Conservation (phyloP, 441 rosid species). For the Monsonia emarginata region DNA sequence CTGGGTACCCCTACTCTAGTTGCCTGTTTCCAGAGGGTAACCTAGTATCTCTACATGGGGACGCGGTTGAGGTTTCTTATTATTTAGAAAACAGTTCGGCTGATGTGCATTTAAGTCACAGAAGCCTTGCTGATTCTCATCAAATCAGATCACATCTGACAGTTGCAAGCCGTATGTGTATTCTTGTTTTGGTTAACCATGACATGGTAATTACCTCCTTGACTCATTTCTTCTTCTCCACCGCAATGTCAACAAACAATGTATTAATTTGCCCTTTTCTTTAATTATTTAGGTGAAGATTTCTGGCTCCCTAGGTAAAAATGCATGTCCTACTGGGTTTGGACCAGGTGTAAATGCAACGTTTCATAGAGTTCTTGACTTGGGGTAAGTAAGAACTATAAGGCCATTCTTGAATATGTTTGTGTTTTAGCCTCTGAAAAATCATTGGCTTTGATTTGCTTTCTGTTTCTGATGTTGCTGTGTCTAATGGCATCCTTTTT, state of each 20-base stretch:
- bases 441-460: background rate
- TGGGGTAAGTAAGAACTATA: slow-evolving; percentile 33
- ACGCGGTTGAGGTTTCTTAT: slow-evolving; percentile 46
- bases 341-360: slow-evolving; percentile 65
- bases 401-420: slow-evolving; percentile 4
- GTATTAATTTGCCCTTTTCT: slow-evolving; percentile 17
- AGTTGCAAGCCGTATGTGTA: slow-evolving; percentile 26
- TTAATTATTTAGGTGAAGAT: slow-evolving; percentile 45
- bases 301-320: slow-evolving; percentile 43
- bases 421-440: slow-evolving; percentile 3
- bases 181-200: slow-evolving; percentile 43
- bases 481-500: background rate
- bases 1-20: slow-evolving; percentile 24
- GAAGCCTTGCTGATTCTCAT: slow-evolving; percentile 21
- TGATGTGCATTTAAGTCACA: slow-evolving; percentile 20
- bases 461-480: slow-evolving; percentile 6
- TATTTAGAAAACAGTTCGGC: slow-evolving; percentile 24
- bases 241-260: slow-evolving; percentile 11
- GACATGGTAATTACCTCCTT: slow-evolving; percentile 40
- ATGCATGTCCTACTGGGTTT: slow-evolving; percentile 56
- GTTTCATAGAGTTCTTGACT: slow-evolving; percentile 56
- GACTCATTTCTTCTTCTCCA: slow-evolving; percentile 2
- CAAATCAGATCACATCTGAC: slow-evolving; percentile 23
- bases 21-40: slow-evolving; percentile 53
- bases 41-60: slow-evolving; percentile 43